Evolutionary conservation across 345 rosid species (phyloP).

Genomic region (Lenwebbia sp.): DNA sequence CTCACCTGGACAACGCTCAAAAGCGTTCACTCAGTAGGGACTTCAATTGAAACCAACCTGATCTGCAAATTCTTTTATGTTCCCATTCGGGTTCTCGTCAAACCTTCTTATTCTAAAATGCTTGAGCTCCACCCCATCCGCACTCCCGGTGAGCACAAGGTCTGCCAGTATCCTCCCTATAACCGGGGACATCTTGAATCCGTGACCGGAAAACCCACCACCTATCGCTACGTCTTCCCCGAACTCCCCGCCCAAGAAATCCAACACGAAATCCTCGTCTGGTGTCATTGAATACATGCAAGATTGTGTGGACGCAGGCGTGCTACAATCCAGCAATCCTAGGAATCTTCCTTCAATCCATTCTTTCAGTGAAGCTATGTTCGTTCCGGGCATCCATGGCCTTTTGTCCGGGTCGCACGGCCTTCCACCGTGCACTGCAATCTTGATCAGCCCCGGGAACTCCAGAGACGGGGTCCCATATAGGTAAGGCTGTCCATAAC

Average conservation of each 20-base stretch:
- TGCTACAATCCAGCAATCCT: conserved; percentile 41
- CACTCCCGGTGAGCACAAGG: conserved; percentile 38
- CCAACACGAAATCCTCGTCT: conserved; percentile 79
- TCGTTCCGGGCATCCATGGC: conserved; percentile 54
- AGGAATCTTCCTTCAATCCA: conserved; percentile 53
- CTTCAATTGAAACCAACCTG: conserved; percentile 19
- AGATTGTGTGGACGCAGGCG: conserved; percentile 49
- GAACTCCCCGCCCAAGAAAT: conserved; percentile 70
- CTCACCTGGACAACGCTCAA: not conserved
- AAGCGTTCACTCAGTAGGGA: not conserved
- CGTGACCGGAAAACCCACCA: conserved; percentile 89
- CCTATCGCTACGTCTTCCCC: conserved; percentile 63
- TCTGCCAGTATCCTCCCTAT: conserved; percentile 74
- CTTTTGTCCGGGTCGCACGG: conserved; percentile 76
- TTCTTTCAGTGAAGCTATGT: conserved; percentile 27
- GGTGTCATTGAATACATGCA: conserved; percentile 85
- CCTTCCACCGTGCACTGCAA: conserved; percentile 55
- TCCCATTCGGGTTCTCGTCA: conserved; percentile 39
- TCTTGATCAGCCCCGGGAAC: conserved; percentile 74
- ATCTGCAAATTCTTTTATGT: conserved; percentile 36
- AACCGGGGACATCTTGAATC: conserved; percentile 81
- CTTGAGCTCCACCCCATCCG: conserved; percentile 42
- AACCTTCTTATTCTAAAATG: conserved; percentile 52
- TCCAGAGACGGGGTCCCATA: conserved; percentile 85
- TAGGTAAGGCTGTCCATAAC: conserved; percentile 47